Evolutionary conservation across 192 early-diverging fungal genomes (phyloP).

Genomic region (Coemansia sp.): DNA sequence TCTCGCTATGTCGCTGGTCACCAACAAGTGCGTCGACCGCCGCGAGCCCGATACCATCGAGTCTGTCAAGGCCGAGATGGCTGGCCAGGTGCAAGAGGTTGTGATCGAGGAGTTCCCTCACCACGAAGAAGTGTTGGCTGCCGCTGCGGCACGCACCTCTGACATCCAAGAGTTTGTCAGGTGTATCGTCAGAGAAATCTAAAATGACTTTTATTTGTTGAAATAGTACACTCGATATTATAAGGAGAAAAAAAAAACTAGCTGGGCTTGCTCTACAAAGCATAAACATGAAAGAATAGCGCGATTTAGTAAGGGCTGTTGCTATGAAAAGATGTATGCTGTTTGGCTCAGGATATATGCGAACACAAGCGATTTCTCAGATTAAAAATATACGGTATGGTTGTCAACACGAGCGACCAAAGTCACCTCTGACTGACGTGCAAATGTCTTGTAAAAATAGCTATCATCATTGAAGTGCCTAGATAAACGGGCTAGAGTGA

Average conservation of each 20-base stretch:
- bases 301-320: neutral
- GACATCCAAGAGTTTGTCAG: constrained; percentile 51
- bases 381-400: constrained; percentile 20
- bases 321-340: neutral
- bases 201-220: neutral
- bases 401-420: constrained; percentile 33
- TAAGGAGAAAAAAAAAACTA: neutral
- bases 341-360: neutral
- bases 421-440: constrained; percentile 52
- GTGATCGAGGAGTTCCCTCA: constrained; percentile 43
- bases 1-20: constrained; percentile 81
- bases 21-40: constrained; percentile 69
- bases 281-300: neutral
- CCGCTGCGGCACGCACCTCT: constrained; percentile 38
- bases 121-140: constrained; percentile 53
- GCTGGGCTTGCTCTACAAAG: neutral
- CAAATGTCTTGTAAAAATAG: constrained; percentile 35
- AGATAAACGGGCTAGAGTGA: neutral
- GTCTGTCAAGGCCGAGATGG: constrained; percentile 39
- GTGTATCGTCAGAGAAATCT: constrained; percentile 37
- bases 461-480: constrained; percentile 38
- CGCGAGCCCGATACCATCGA: constrained; percentile 45
- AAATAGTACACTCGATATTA: neutral
- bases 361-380: constrained; percentile 27
- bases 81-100: constrained; percentile 22